A percentile compares a stretch with the other conserved stretches of the same genome.
phyloP scores from a whole-genome alignment of 176 grass and related monocot genomes.

The Oryza meyeriana region DNA sequence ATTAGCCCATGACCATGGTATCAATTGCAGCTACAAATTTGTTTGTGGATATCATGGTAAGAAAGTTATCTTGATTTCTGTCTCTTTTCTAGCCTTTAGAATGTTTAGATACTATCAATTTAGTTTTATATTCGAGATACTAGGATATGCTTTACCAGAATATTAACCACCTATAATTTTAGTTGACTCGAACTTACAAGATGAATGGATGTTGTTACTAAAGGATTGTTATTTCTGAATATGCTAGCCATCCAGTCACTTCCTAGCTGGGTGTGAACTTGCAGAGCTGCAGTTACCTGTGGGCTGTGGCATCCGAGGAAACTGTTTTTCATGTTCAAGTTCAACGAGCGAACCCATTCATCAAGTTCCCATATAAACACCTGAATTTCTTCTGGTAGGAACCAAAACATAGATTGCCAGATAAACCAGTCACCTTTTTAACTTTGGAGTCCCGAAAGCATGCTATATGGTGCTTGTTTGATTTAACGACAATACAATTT shows the following conservation, averaged over 20 bases:
- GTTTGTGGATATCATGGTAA: slow-evolving; percentile 15
- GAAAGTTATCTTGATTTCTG: not conserved
- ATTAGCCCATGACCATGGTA: slow-evolving; percentile 47
- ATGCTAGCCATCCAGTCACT: not conserved
- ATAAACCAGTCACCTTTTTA: not conserved
- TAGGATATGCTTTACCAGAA: not conserved
- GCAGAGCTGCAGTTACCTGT: not conserved
- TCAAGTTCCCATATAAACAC: not conserved
- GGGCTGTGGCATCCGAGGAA: not conserved
- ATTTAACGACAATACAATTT: not conserved
- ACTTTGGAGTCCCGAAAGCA: not conserved
- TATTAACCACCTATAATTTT: not conserved
- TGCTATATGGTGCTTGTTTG: not conserved
- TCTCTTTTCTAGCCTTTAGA: not conserved
- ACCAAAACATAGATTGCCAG: not conserved
- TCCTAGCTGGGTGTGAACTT: not conserved
- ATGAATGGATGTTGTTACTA: not conserved
- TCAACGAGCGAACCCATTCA: not conserved
- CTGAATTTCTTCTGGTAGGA: not conserved
- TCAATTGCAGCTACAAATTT: slow-evolving; percentile 6
- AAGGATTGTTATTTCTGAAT: not conserved
- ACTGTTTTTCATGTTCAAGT: not conserved
- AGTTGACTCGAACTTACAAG: not conserved
- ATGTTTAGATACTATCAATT: not conserved
- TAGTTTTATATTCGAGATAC: not conserved